These are phyloP conservation scores for Scolecobasidium constrictum DNA, from an alignment of 2,329 filamentous ascomycete genomes.

Conservation along the genomic window DNA sequence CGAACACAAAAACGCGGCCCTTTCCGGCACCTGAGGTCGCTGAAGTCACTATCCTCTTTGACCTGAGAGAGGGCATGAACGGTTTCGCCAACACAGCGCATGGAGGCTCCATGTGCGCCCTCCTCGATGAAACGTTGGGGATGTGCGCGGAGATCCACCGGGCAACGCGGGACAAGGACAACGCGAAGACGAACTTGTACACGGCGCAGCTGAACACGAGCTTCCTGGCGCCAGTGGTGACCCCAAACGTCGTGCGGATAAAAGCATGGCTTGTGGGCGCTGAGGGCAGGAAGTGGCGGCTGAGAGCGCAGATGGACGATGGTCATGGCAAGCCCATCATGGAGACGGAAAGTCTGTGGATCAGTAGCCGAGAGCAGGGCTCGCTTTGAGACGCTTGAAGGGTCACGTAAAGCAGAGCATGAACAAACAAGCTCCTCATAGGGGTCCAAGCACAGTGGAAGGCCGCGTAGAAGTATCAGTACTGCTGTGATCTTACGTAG, in stretches of 20 bases:
- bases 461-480: too few species aligned
- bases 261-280: background rate
- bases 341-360: background rate
- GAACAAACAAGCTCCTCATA: too few species aligned
- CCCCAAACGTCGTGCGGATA: background rate
- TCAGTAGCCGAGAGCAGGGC: background rate
- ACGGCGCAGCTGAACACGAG: background rate
- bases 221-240: background rate
- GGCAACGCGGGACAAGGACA: background rate
- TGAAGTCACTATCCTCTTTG: background rate
- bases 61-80: background rate
- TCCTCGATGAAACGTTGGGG: background rate
- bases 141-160: background rate
- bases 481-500: too few species aligned
- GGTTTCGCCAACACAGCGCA: background rate
- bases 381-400: too few species aligned
- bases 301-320: background rate
- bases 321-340: background rate
- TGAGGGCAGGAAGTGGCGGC: background rate
- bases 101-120: background rate
- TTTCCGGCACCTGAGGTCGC: background rate
- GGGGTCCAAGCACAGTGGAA: too few species aligned
- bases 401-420: too few species aligned
- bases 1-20: background rate
- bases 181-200: background rate